phyloP scores from a whole-genome alignment of 352 stramenopile species.

The Chrysophaeum taylorii region DNA sequence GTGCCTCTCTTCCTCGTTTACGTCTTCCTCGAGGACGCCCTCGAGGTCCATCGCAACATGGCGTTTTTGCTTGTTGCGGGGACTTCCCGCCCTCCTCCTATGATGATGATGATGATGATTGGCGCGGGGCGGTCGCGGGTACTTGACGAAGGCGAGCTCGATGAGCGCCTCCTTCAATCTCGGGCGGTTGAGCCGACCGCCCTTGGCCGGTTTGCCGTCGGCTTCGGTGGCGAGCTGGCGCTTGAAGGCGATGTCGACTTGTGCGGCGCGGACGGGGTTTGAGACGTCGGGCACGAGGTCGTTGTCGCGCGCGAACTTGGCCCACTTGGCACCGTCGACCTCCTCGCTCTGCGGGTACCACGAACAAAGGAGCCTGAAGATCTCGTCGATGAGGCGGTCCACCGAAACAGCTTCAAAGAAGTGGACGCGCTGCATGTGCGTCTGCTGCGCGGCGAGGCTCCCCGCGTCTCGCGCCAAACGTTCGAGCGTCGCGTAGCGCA shows the following conservation, averaged over 20 bases:
- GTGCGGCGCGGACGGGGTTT: slow-evolving; percentile 7
- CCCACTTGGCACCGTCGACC: slow-evolving; percentile 40
- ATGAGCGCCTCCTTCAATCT: background rate
- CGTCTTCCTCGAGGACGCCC: background rate
- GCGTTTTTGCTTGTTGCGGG: background rate
- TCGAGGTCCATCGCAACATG: background rate
- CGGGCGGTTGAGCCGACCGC: background rate
- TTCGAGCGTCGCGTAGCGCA: slow-evolving; percentile 25
- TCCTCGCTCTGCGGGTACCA: slow-evolving; percentile 31
- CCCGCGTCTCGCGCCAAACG: slow-evolving; percentile 25
- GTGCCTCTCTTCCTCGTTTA: background rate
- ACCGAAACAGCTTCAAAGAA: slow-evolving; percentile 35
- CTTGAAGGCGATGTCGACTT: slow-evolving; percentile 36
- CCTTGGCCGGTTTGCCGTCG: background rate
- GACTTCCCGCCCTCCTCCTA: background rate
- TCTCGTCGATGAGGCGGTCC: slow-evolving; percentile 28
- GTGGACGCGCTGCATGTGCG: slow-evolving; percentile 33
- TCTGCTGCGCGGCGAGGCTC: background rate
- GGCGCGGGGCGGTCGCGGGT: background rate
- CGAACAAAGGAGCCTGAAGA: slow-evolving; percentile 30
- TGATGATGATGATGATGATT: background rate
- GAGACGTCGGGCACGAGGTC: background rate
- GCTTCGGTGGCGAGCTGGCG: background rate
- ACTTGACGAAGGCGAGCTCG: background rate
- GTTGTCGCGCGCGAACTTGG: slow-evolving; percentile 27